Evolutionary conservation across 768 basidiomycete species (phyloP).

Genomic region (Fistulinella prunicolor): DNA sequence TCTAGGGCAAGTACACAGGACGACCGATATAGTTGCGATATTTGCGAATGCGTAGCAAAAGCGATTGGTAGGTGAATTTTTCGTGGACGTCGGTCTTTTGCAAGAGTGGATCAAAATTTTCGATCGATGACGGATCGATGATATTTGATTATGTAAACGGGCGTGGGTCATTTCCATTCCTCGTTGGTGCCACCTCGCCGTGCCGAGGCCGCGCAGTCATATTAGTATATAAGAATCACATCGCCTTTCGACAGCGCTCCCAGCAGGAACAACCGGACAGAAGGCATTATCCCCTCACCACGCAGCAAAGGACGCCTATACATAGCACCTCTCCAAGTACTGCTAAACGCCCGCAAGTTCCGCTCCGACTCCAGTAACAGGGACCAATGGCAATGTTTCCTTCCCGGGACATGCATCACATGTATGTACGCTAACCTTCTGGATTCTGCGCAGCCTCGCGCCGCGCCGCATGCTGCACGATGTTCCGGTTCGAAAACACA

Average conservation of each 20-base stretch:
- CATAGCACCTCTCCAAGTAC: constrained; percentile 14
- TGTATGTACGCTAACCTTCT: constrained; percentile 15
- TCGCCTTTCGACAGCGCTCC: constrained; percentile 15
- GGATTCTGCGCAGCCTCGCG: constrained; percentile 20
- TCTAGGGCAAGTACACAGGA: constrained; percentile 19
- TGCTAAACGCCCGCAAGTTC: constrained; percentile 16
- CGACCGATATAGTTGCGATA: constrained; percentile 17
- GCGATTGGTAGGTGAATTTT: constrained; percentile 20
- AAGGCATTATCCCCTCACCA: constrained; percentile 18
- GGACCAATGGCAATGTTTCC: constrained; percentile 15
- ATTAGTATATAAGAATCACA: constrained; percentile 18
- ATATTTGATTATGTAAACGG: constrained; percentile 21
- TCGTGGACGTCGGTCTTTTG: not conserved
- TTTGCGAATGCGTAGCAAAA: constrained; percentile 19
- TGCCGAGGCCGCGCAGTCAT: constrained; percentile 11
- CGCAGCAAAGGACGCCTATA: too few species aligned
- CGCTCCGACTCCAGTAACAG: constrained; percentile 18
- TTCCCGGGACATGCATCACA: constrained; percentile 8
- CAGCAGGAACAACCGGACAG: constrained; percentile 10
- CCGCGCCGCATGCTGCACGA: constrained; percentile 23
- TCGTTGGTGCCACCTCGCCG: not conserved
- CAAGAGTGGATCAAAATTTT: constrained; percentile 17
- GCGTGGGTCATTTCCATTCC: constrained; percentile 9
- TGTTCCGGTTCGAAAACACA: constrained; percentile 29
- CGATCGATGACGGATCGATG: constrained; percentile 13